Evolutionary conservation across 2,329 filamentous ascomycete genomes (phyloP), one percentile per base, ranked within the genome.

Genomic region (Alternaria viburni): DNA sequence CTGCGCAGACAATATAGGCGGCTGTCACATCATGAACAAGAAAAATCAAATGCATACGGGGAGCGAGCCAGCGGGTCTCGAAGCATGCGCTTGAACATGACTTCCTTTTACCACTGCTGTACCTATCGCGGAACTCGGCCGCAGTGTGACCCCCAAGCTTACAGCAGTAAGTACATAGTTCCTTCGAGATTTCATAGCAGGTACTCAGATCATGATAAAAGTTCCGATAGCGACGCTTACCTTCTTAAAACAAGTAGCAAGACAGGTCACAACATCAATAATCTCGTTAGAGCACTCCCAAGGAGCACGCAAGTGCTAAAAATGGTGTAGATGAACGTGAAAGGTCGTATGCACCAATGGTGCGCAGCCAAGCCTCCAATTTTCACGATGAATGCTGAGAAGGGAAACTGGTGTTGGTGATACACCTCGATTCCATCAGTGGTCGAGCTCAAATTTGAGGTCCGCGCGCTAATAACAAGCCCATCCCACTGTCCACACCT

Each of bases 361-460:
- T 8, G n/a, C 9, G 11, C 19, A 30, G 23, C 23, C 30, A 49
- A 21, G 43, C 21, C 26, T 44, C 12, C 23, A 15, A 30, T 11
- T 46, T 44, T 54, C 25, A 57, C 30, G 52, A 46, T 59, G 43
- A 32, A 19, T 59, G 28, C 36, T 41, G 12, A 54, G 41, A 55
- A 54, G 30, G 69, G 64, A 66, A 68, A 64, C 57, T 58, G 62
- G 62, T 69, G 65, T 71, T 57, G 59, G 62, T 69, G 66, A 69
- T 75, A 72, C 67, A 68, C 68, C 60, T 65, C 64, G 69, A 69
- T 69, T 67, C 64, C 69, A 71, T 67, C 68, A 67, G 69, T 75
- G 74, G 71, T 74, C 76, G 75, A 78, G 74, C 75, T 78, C 75
- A 77, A 77, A 76, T 78, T 76, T 70, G 69, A 76, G 66, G 66